These are phyloP conservation scores for Trichoderma asperellum DNA, from an alignment of 2,329 filamentous ascomycete genomes.

Conservation along the genomic window DNA sequence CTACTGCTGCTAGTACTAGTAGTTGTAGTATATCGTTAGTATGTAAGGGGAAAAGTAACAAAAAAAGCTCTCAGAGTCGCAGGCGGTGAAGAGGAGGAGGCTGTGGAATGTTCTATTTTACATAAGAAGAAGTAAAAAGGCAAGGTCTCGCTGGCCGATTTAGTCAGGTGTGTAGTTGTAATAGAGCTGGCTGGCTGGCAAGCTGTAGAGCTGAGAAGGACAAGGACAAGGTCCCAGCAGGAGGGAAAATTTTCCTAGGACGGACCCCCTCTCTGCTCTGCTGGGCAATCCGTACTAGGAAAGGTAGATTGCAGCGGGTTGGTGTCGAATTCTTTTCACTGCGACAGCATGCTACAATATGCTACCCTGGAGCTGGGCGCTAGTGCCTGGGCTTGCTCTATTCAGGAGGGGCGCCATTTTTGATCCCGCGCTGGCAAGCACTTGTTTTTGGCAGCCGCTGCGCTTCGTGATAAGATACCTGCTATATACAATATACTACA, in stretches of 20 bases:
- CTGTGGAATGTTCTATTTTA: constrained; percentile 16
- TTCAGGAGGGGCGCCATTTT: background rate
- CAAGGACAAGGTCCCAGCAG: background rate
- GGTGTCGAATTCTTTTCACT: too few relatives aligned
- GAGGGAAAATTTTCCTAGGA: constrained; percentile 17
- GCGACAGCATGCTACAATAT: too few relatives aligned
- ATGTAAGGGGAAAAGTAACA: background rate
- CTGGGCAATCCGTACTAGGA: background rate
- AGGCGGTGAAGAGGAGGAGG: constrained; percentile 16
- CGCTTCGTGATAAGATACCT: background rate
- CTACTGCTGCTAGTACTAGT: background rate
- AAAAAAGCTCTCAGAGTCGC: background rate
- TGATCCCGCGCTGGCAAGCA: background rate
- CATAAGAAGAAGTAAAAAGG: background rate
- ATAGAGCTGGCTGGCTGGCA: background rate
- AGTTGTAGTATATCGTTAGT: background rate
- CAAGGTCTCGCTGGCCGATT: background rate
- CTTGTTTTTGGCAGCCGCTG: background rate
- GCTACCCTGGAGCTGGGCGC: constrained; percentile 18
- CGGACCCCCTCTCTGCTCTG: background rate
- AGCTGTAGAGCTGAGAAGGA: constrained; percentile 1
- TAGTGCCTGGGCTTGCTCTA: constrained; percentile 17
- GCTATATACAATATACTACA: too few relatives aligned
- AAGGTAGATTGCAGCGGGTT: background rate
- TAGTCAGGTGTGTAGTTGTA: background rate